A percentile compares a stretch with the other conserved stretches of the same genome.
These are phyloP conservation scores for Xylaria sp. DNA, from an alignment of 2,329 filamentous ascomycete species.

Conservation along the genomic window DNA sequence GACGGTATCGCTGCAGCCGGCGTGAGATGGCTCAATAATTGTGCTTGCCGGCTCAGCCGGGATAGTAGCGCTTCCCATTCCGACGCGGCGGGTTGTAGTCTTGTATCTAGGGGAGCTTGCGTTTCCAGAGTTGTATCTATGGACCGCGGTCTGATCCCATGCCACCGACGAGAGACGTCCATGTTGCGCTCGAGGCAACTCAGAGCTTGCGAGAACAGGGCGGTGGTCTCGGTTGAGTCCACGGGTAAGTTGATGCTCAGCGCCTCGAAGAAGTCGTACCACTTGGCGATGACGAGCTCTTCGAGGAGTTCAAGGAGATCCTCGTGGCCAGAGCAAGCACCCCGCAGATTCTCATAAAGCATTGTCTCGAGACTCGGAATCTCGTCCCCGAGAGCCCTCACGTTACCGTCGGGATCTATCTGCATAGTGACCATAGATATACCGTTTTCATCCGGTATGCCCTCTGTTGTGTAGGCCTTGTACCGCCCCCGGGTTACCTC, in stretches of 20 bases:
- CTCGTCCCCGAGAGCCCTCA: slow-evolving; percentile 32
- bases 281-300: slow-evolving; percentile 45
- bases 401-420: slow-evolving; percentile 5
- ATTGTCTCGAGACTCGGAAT: slow-evolving; percentile 46
- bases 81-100: neutral
- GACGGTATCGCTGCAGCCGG: slow-evolving; percentile 27
- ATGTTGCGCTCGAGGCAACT: slow-evolving; percentile 53
- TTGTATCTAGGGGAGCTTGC: slow-evolving; percentile 1
- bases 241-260: slow-evolving; percentile 36
- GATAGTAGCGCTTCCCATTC: slow-evolving; percentile 51
- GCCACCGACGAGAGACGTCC: slow-evolving; percentile 36
- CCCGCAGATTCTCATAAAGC: slow-evolving; percentile 41
- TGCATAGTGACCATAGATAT: slow-evolving; percentile 6
- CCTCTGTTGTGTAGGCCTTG: slow-evolving; percentile 15
- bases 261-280: slow-evolving; percentile 53
- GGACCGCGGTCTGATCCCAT: neutral
- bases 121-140: neutral
- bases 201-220: slow-evolving; percentile 49
- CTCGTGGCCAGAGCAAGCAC: neutral
- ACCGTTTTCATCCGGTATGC: slow-evolving; percentile 16
- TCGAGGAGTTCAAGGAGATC: slow-evolving; percentile 38
- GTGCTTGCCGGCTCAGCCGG: slow-evolving; percentile 46
- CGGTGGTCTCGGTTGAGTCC: slow-evolving; percentile 20
- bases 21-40: slow-evolving; percentile 41
- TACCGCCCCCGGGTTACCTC: slow-evolving; percentile 40